Evolutionary conservation across 2,329 filamentous ascomycete species (phyloP), one percentile per base, ranked within the genome.

Genomic region (Aspergillus persii): DNA sequence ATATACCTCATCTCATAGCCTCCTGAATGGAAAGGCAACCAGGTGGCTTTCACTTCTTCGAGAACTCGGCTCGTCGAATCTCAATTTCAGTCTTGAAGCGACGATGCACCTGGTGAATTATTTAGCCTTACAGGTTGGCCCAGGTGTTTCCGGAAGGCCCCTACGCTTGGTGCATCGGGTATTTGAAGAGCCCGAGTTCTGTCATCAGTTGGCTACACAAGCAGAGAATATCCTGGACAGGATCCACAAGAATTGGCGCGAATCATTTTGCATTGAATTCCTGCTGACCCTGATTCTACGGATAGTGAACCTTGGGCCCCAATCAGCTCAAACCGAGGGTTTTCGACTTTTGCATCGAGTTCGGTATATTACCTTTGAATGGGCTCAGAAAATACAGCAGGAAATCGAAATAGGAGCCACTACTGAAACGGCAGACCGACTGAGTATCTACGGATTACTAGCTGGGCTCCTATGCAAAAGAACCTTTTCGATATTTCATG

Each of bases 171-270:
- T 53, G 3, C 44, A 53, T 23, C 7, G 2, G 15, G 47, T 55
- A 30, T 55, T 57, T 18, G 18, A n/a, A 53, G 56, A 57, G 7
- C 18, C 11, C 3, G 26, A 11, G 2, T 53, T 57, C 18, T 53
- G 56, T 53, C n/a, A 36, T 30, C 15, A 26, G 27, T 15, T 57
- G 9, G 7, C 27, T 2, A 29, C 9, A 0, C 50, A 53, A 39
- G 26, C 51, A 3, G n/a, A n/a, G 7, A 9, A 6, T 3, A 12
- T 31, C 23, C 9, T 57, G 7, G 7, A 44, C n/a, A 11, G n/a
- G 18, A 53, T 57, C 18, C 49, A 29, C 2, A 8, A 12, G 29
- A 57, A 57, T 23, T 57, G 56, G 50, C 50, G 50, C 8, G 56
- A 57, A 30, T 12, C 39, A 8, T 29, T 31, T 29, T 39, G 39